phyloP scores from a whole-genome alignment of 2,329 filamentous ascomycete species.

The Sporothrix luriei region DNA sequence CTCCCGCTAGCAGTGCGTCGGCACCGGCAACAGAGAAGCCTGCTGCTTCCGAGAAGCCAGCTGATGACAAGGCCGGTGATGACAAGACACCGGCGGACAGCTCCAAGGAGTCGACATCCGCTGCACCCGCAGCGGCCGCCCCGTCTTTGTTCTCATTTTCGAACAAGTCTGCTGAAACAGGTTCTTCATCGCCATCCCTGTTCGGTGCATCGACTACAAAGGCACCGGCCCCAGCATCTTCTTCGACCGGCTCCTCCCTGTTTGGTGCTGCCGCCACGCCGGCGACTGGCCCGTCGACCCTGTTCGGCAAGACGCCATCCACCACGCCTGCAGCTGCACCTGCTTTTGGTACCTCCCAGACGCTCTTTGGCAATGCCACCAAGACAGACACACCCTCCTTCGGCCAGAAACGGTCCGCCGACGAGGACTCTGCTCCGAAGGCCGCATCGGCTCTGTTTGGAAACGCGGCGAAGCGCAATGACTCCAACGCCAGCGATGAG shows the following conservation, averaged over 20 bases:
- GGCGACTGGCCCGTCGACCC: constrained; percentile 2
- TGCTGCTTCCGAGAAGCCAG: background rate
- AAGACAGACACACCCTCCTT: constrained; percentile 34
- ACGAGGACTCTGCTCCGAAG: constrained; percentile 26
- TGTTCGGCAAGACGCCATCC: constrained; percentile 22
- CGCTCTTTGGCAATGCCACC: constrained; percentile 45
- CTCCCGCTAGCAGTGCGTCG: constrained; percentile 4
- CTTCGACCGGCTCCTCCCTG: constrained; percentile 1
- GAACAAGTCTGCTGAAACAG: constrained; percentile 26
- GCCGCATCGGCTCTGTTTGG: constrained; percentile 30
- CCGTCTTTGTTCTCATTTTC: constrained; percentile 24
- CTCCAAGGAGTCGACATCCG: background rate
- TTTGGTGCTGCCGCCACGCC: constrained; percentile 10
- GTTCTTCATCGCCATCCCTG: constrained; percentile 30
- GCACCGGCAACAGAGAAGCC: background rate
- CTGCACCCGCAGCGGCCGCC: constrained; percentile 4
- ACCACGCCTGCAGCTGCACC: constrained; percentile 13
- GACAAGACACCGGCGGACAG: background rate
- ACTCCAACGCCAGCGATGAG: constrained; percentile 35
- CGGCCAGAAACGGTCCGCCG: constrained; percentile 27
- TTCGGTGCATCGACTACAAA: constrained; percentile 2
- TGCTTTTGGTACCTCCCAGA: constrained; percentile 24
- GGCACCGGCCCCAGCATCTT: background rate
- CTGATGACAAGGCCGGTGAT: background rate
- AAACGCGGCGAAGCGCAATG: constrained; percentile 32